Evolutionary conservation across 495 filamentous ascomycete genomes (phyloP).

Genomic region (Haplographium delicatum): DNA sequence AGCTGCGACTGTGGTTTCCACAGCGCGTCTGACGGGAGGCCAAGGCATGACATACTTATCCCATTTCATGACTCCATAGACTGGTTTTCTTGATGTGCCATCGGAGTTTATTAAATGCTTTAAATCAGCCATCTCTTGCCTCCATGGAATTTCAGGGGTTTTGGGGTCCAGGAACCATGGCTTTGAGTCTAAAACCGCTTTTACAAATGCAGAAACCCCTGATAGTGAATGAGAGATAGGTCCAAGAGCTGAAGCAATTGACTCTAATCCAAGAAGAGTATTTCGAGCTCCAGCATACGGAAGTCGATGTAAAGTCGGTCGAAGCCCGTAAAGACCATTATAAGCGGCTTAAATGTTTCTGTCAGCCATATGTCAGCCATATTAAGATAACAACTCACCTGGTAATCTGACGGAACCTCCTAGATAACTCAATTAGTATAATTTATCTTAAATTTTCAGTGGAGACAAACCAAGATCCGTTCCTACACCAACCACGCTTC

Average conservation of each 20-base stretch:
- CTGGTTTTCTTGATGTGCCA: conserved; percentile 24
- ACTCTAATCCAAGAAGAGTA: conserved; percentile 34
- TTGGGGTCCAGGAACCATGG: conserved; percentile 53
- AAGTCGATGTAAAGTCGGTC: conserved; percentile 48
- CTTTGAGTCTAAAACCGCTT: conserved; percentile 25
- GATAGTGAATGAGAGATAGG: conserved; percentile 34
- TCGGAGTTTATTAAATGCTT: background rate
- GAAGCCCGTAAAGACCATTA: conserved; percentile 52
- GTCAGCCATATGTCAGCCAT: too few relatives aligned
- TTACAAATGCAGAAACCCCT: conserved; percentile 33
- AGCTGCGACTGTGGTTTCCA: conserved; percentile 45
- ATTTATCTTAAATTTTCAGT: too few relatives aligned
- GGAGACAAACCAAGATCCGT: conserved; percentile 65
- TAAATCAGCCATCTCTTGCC: conserved; percentile 18
- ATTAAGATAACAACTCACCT: too few relatives aligned
- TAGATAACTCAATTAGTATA: too few relatives aligned
- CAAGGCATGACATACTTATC: conserved; percentile 55
- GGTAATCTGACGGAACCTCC: conserved; percentile 53
- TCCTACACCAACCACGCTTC: conserved; percentile 50
- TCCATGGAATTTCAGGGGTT: conserved; percentile 54
- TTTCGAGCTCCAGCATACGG: conserved; percentile 28
- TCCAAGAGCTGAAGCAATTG: conserved; percentile 26
- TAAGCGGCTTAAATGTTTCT: conserved; percentile 51
- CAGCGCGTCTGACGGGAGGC: conserved; percentile 36
- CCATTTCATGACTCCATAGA: conserved; percentile 47